phyloP scores from a whole-genome alignment of 192 early-diverging fungal species.

The Podila minutissima region DNA sequence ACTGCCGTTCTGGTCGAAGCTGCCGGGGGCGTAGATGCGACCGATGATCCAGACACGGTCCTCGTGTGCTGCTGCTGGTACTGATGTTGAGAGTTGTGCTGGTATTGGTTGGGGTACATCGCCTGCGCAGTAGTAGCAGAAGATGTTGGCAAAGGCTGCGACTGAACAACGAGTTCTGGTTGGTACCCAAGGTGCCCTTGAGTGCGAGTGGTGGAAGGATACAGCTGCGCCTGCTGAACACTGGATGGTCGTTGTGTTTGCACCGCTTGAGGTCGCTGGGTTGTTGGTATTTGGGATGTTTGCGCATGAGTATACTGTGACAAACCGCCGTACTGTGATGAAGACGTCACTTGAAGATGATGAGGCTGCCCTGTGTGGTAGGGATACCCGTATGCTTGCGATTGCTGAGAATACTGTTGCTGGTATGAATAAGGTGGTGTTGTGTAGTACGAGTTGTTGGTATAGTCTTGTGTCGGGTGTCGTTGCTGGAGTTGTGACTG shows the following conservation, averaged over 20 bases:
- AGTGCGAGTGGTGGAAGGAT: neutral
- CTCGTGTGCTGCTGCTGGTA: neutral
- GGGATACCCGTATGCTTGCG: neutral
- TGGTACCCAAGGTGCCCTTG: neutral
- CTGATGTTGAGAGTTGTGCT: neutral
- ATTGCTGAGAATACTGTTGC: conserved; percentile 10
- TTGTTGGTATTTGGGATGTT: neutral
- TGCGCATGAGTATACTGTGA: neutral
- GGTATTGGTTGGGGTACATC: neutral
- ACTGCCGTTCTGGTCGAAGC: conserved; percentile 5
- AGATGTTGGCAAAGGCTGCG: neutral
- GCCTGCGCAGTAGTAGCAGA: neutral
- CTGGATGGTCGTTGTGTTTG: no score
- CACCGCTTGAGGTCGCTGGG: neutral
- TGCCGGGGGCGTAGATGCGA: conserved; percentile 7
- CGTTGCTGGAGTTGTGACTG: conserved; percentile 6
- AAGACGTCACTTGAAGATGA: neutral
- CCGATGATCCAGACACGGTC: neutral
- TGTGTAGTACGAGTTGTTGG: neutral
- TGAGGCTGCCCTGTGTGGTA: neutral
- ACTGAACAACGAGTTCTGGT: neutral
- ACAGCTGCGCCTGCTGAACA: neutral
- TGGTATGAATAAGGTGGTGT: neutral
- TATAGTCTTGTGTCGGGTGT: conserved; percentile 2
- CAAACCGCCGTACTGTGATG: neutral